Percentiles rank a stretch among this genome's conserved stretches.
Evolutionary conservation across 768 basidiomycete genomes (phyloP).

Genomic region (Rhodocollybia butyracea): DNA sequence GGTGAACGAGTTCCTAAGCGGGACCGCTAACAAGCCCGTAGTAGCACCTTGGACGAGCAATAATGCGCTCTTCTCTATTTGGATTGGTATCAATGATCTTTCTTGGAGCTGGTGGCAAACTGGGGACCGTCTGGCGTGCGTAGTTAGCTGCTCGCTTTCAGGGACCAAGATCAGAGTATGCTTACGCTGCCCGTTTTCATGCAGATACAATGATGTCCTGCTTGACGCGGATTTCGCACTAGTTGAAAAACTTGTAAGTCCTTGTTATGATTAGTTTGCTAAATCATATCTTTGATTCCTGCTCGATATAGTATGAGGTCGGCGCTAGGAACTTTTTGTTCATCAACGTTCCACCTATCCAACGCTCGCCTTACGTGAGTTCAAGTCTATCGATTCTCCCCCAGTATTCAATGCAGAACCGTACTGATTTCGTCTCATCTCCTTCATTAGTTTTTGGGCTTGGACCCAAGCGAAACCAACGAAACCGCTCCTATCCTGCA

Average conservation of each 20-base stretch:
- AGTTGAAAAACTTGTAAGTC: too few species aligned
- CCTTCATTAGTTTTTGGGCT: slow-evolving; percentile 35
- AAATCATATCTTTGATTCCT: too few species aligned
- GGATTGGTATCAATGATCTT: slow-evolving; percentile 72
- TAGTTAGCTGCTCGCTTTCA: not conserved
- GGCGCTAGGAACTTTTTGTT: slow-evolving; percentile 57
- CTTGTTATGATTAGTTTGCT: too few species aligned
- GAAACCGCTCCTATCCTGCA: too few species aligned
- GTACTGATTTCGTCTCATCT: not conserved
- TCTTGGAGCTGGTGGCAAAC: slow-evolving; percentile 46
- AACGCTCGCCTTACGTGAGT: slow-evolving; percentile 39
- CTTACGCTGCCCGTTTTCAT: not conserved
- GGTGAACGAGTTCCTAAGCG: slow-evolving; percentile 52
- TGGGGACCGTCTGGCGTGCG: slow-evolving; percentile 49
- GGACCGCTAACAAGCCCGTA: slow-evolving; percentile 44
- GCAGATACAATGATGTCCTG: slow-evolving; percentile 45
- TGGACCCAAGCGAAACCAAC: slow-evolving; percentile 38
- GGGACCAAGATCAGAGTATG: too few species aligned
- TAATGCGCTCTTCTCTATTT: slow-evolving; percentile 62
- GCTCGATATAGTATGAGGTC: slow-evolving; percentile 32
- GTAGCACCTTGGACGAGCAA: slow-evolving; percentile 51
- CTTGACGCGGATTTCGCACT: slow-evolving; percentile 47
- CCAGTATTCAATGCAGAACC: not conserved
- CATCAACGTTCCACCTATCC: slow-evolving; percentile 41
- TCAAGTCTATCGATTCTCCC: too few species aligned